phyloP scores from a whole-genome alignment of 106 monocot genomes.

The Ottelia alismoides region DNA sequence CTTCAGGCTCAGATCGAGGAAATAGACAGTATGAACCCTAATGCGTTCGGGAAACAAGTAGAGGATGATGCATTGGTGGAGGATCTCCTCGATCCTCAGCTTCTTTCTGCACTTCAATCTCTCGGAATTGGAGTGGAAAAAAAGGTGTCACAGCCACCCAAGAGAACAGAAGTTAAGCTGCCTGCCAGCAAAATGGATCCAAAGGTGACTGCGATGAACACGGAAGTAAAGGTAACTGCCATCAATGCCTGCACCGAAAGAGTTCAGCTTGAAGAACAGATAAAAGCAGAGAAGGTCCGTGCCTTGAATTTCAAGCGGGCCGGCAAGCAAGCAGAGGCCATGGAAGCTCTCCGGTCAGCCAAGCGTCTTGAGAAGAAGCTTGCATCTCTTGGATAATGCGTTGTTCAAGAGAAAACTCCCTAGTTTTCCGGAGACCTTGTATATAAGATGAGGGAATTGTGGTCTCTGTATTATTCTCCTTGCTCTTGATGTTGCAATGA shows the following conservation, averaged over 20 bases:
- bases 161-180: no score
- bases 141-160: no score
- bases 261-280: slow-evolving; percentile 60
- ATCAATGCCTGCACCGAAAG: slow-evolving; percentile 16
- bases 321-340: slow-evolving; percentile 77
- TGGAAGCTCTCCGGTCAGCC: slow-evolving; percentile 76
- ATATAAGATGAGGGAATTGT: no score
- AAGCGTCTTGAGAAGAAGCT: slow-evolving; percentile 77
- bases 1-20: slow-evolving; percentile 80
- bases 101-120: slow-evolving; percentile 66
- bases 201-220: neutral
- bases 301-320: slow-evolving; percentile 67
- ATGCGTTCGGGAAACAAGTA: slow-evolving; percentile 3
- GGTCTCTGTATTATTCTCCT: no score
- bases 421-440: no score
- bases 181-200: neutral
- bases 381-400: no score
- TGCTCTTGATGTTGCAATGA: no score
- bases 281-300: slow-evolving; percentile 67
- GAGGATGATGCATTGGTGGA: slow-evolving; percentile 27
- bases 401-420: no score
- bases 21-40: neutral
- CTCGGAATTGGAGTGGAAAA: slow-evolving; percentile 68
- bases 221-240: neutral
- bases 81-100: slow-evolving; percentile 85